Evolutionary conservation across 768 basidiomycete species (phyloP).

Genomic region (Podaxis sp.): DNA sequence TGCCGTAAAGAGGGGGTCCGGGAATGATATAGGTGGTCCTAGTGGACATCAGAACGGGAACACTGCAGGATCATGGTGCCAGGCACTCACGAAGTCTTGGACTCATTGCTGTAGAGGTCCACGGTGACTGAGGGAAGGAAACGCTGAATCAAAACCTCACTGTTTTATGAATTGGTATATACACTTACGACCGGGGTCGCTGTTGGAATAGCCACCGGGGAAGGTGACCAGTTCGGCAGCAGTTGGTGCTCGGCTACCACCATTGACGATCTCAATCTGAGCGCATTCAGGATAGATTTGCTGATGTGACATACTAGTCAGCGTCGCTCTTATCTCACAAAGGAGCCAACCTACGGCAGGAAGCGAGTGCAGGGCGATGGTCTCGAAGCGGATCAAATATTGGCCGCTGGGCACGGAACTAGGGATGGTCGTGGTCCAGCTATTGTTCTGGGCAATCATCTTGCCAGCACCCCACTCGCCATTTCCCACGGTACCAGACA

Average conservation of each 20-base stretch:
- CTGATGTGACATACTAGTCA: conserved; percentile 22
- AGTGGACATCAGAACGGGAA: neutral
- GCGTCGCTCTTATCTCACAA: neutral
- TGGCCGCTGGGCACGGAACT: conserved; percentile 40
- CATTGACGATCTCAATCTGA: conserved; percentile 41
- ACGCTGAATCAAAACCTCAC: conserved; percentile 22
- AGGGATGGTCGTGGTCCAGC: conserved; percentile 48
- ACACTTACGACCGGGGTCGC: conserved; percentile 42
- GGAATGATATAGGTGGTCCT: conserved; percentile 43
- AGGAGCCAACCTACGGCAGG: conserved; percentile 43
- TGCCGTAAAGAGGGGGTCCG: conserved; percentile 48
- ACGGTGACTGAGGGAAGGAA: conserved; percentile 31
- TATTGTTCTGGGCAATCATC: conserved; percentile 45
- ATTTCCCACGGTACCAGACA: conserved; percentile 39
- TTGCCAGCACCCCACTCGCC: conserved; percentile 44
- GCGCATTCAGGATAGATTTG: conserved; percentile 73
- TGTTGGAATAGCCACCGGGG: conserved; percentile 45
- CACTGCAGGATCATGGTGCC: neutral
- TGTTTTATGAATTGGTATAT: neutral
- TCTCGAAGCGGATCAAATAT: conserved; percentile 51
- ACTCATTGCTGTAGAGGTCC: conserved; percentile 39
- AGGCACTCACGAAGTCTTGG: conserved; percentile 27
- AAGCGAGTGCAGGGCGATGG: conserved; percentile 47
- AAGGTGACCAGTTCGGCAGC: conserved; percentile 45
- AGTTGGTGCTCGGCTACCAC: conserved; percentile 39